Percentiles rank a stretch among this genome's conserved stretches.
Evolutionary conservation across 257 asterid species (phyloP).

Genomic region (Primulina tabacum): DNA sequence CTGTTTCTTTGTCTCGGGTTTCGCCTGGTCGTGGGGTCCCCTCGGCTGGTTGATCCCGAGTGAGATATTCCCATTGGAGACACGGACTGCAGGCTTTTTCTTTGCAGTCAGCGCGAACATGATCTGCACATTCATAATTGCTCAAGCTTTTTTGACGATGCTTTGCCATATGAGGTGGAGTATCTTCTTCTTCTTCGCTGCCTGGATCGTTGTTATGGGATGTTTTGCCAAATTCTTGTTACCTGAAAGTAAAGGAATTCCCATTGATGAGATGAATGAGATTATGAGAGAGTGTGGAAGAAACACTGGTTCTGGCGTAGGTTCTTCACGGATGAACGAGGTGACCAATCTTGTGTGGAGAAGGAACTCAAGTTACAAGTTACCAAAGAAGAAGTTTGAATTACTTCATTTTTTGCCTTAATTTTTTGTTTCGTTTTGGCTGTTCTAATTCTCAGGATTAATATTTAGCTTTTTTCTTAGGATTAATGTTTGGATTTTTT

Average conservation of each 20-base stretch:
- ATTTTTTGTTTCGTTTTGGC: no score
- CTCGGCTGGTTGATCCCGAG: constrained; percentile 43
- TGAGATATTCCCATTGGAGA: constrained; percentile 37
- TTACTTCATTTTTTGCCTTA: no score
- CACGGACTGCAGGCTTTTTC: constrained; percentile 37
- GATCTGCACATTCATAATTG: constrained; percentile 41
- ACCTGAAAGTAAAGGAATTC: constrained; percentile 42
- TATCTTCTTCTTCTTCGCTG: constrained; percentile 45
- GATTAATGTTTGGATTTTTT: no score
- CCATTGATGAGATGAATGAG: constrained; percentile 45
- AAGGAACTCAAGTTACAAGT: no score
- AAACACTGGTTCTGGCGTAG: constrained; percentile 40
- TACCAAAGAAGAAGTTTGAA: no score
- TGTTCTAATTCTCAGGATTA: no score
- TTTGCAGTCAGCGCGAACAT: constrained; percentile 39
- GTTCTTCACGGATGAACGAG: constrained; percentile 10
- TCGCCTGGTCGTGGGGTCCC: constrained; percentile 50
- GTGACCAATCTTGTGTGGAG: no score
- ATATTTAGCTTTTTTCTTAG: no score
- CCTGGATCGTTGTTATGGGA: constrained; percentile 32
- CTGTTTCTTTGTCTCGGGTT: constrained; percentile 32
- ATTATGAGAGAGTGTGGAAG: constrained; percentile 41
- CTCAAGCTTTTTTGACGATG: constrained; percentile 43
- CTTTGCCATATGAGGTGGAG: constrained; percentile 34
- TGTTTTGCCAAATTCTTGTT: constrained; percentile 16